These are phyloP conservation scores for Citrus cavaleriei DNA, from an alignment of 345 rosid genomes.

Conservation along the genomic window DNA sequence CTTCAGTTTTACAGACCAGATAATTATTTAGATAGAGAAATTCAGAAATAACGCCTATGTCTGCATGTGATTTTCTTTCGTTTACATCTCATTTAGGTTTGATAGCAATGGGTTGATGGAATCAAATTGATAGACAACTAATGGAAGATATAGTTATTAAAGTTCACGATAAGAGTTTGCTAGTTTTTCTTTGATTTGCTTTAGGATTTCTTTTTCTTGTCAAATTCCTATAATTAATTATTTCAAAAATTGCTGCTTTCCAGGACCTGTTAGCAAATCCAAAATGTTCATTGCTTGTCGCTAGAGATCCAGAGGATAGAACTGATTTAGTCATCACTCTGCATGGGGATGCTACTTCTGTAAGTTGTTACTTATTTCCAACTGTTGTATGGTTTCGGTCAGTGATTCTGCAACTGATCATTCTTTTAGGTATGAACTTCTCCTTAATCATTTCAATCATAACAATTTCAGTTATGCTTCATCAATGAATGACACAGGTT, in stretches of 20 bases:
- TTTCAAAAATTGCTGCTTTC: slow-evolving; percentile 16
- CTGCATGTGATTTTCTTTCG: neutral
- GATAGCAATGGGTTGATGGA: neutral
- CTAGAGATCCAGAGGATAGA: slow-evolving; percentile 86
- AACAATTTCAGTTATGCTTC: neutral
- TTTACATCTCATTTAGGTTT: neutral
- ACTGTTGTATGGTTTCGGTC: neutral
- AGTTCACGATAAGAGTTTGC: no score
- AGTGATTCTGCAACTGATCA: neutral
- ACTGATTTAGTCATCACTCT: slow-evolving; percentile 77
- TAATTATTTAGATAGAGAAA: neutral
- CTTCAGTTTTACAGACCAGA: neutral
- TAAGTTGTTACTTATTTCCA: slow-evolving; percentile 26
- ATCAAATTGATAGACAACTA: neutral
- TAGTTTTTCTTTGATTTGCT: neutral
- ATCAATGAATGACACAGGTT: slow-evolving; percentile 43
- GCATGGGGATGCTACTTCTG: slow-evolving; percentile 83
- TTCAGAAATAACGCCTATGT: neutral
- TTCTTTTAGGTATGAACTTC: neutral
- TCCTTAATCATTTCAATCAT: neutral
- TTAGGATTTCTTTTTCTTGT: neutral
- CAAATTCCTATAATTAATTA: neutral
- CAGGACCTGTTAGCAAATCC: slow-evolving; percentile 83
- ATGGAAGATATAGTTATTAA: neutral
- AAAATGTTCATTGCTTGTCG: slow-evolving; percentile 83